A percentile compares a stretch with the other conserved stretches of the same genome.
These are phyloP conservation scores for Melastoma malabathricum DNA, from an alignment of 345 rosid genomes.

Conservation along the genomic window DNA sequence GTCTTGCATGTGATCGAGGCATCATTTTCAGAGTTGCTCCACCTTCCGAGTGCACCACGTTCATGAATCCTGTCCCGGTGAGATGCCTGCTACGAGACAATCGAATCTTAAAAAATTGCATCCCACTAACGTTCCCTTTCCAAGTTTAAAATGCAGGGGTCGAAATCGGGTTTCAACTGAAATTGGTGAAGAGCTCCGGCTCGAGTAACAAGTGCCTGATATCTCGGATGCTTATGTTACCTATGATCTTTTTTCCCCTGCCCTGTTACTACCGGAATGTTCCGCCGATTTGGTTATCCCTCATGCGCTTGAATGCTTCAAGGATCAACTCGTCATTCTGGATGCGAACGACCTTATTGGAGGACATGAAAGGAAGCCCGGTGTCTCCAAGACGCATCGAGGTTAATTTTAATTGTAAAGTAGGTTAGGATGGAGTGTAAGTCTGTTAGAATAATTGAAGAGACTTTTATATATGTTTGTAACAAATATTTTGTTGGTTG, in stretches of 20 bases:
- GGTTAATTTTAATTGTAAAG: no score
- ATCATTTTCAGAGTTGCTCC: conserved; percentile 27
- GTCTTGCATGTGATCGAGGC: conserved; percentile 53
- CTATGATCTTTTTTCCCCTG: conserved; percentile 27
- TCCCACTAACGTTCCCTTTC: not conserved
- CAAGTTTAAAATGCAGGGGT: not conserved
- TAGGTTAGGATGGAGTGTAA: no score
- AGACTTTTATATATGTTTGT: no score
- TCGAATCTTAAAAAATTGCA: not conserved
- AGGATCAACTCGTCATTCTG: conserved; percentile 49
- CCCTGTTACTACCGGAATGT: conserved; percentile 56
- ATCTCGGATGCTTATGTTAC: conserved; percentile 47
- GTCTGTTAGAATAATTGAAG: no score
- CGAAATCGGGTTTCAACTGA: conserved; percentile 39
- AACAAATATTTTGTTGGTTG: no score
- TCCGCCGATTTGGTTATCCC: conserved; percentile 64
- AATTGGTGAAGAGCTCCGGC: conserved; percentile 64
- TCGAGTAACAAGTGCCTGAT: conserved; percentile 59
- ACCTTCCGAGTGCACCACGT: conserved; percentile 27
- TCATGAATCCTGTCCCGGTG: conserved; percentile 47
- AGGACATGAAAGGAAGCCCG: conserved; percentile 77
- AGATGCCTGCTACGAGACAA: conserved; percentile 33
- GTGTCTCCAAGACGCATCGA: conserved; percentile 50
- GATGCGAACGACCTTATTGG: conserved; percentile 48
- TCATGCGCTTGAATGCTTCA: conserved; percentile 81